Conservation (phyloP, 2,329 filamentous ascomycete genomes). For the Colletotrichum musicola region DNA sequence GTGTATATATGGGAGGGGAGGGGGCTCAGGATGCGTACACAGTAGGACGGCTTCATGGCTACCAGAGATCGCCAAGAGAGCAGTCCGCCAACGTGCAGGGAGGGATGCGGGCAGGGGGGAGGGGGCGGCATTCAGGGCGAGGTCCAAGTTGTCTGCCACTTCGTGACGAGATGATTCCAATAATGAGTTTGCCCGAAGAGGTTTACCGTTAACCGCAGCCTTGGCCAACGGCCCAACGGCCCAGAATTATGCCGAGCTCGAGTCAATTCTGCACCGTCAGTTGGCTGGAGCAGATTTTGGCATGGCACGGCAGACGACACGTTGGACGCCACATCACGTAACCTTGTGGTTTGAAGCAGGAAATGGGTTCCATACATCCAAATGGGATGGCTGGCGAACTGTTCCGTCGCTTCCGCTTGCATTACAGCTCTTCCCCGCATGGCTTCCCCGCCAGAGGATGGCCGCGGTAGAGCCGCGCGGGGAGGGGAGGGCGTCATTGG, state of each 20-base stretch:
- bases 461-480: conserved; percentile 23
- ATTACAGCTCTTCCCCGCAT: conserved; percentile 12
- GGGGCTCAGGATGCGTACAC: not conserved
- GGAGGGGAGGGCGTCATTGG: conserved; percentile 2
- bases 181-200: conserved; percentile 6
- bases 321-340: conserved; percentile 34
- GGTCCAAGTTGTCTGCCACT: conserved; percentile 6
- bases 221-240: conserved; percentile 6
- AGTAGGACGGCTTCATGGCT: conserved; percentile 21
- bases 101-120: not conserved
- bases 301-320: conserved; percentile 22
- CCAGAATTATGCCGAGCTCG: conserved; percentile 5
- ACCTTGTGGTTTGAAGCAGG: conserved; percentile 16
- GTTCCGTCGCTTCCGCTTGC: not conserved
- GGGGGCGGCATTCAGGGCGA: not conserved
- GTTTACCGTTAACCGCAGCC: not conserved
- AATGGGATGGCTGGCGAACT: not conserved
- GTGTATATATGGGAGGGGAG: conserved; percentile 24
- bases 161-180: conserved; percentile 7
- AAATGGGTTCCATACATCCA: not conserved
- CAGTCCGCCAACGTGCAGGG: conserved; percentile 11
- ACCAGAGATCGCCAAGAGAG: conserved; percentile 19
- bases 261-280: conserved; percentile 14
- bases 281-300: not conserved
- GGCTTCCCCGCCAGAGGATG: not conserved